Conservation (phyloP, 2,329 filamentous ascomycete genomes). For the Penicillium vulpinum region DNA sequence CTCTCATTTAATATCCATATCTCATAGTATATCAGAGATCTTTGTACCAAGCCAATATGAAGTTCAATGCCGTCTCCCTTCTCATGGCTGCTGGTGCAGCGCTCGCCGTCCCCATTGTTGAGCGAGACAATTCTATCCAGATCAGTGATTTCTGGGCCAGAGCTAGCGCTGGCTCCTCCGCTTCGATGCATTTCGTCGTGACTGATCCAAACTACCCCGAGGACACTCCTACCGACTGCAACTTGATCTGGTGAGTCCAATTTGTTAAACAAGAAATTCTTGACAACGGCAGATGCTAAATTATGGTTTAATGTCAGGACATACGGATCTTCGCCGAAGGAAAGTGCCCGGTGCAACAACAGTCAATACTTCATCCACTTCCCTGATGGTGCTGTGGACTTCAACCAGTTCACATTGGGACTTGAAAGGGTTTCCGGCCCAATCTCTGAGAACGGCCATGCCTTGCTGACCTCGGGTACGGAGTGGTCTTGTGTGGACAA, state of each 20-base stretch:
- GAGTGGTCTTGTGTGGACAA: constrained; percentile 23
- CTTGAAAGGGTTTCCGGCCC: constrained; percentile 23
- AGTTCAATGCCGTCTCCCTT: constrained; percentile 12
- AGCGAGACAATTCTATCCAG: constrained; percentile 8
- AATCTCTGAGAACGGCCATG: constrained; percentile 20
- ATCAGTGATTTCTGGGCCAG: constrained; percentile 20
- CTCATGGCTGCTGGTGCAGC: constrained; percentile 17
- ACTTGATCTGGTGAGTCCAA: constrained; percentile 23
- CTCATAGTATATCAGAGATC: neutral
- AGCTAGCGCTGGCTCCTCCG: neutral
- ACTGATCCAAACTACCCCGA: constrained; percentile 27
- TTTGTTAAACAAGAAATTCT: neutral
- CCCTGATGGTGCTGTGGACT: constrained; percentile 18
- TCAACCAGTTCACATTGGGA: constrained; percentile 22
- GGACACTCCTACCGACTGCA: constrained; percentile 28
- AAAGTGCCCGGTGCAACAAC: constrained; percentile 25
- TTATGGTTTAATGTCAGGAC: constrained; percentile 4
- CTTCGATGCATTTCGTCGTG: constrained; percentile 23
- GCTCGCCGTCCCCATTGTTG: constrained; percentile 14
- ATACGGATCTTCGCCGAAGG: constrained; percentile 15
- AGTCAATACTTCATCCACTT: constrained; percentile 28
- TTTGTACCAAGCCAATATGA: constrained; percentile 15
- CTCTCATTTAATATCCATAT: neutral
- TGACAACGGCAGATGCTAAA: neutral
- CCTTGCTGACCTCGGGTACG: constrained; percentile 17